Conservation (phyloP, 2,329 filamentous ascomycete genomes). For the Coniochaeta hoffmannii region DNA sequence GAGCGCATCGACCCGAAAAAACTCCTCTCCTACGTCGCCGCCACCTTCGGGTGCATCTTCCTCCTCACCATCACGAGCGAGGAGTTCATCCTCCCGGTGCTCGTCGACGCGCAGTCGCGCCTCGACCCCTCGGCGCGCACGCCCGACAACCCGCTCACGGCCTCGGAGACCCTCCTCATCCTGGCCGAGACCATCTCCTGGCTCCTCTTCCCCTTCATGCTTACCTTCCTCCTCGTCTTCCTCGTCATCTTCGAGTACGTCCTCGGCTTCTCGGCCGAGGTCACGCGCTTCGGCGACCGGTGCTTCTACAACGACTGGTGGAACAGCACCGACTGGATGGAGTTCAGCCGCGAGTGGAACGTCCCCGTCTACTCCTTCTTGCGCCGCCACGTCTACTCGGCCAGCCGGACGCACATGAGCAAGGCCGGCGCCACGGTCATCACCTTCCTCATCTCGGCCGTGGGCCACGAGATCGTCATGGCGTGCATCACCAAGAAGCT, state of each 20-base stretch:
- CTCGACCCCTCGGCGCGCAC: conserved; percentile 35
- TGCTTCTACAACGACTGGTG: conserved; percentile 83
- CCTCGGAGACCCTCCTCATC: conserved; percentile 66
- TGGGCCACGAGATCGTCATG: conserved; percentile 94
- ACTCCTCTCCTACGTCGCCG: conserved; percentile 76
- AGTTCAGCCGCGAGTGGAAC: conserved; percentile 96
- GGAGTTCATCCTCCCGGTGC: conserved; percentile 89
- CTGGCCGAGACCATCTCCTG: conserved; percentile 84
- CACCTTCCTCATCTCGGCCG: conserved; percentile 82
- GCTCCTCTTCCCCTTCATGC: conserved; percentile 94
- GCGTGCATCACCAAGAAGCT: conserved; percentile 97
- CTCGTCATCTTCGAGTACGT: conserved; percentile 98
- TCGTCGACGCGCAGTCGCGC: conserved; percentile 59
- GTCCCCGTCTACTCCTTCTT: conserved; percentile 96
- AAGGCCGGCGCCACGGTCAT: conserved; percentile 73
- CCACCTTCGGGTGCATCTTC: conserved; percentile 95
- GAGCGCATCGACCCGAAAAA: conserved; percentile 68
- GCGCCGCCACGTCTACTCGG: conserved; percentile 86
- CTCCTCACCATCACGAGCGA: conserved; percentile 85
- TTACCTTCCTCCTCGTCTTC: conserved; percentile 91
- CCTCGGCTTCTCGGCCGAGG: conserved; percentile 87
- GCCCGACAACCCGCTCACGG: conserved; percentile 22
- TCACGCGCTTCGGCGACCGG: conserved; percentile 86
- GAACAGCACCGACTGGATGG: conserved; percentile 83
- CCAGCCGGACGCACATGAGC: conserved; percentile 69